These are phyloP conservation scores for Penicillium lagena DNA, from an alignment of 495 filamentous ascomycete species.

Conservation along the genomic window DNA sequence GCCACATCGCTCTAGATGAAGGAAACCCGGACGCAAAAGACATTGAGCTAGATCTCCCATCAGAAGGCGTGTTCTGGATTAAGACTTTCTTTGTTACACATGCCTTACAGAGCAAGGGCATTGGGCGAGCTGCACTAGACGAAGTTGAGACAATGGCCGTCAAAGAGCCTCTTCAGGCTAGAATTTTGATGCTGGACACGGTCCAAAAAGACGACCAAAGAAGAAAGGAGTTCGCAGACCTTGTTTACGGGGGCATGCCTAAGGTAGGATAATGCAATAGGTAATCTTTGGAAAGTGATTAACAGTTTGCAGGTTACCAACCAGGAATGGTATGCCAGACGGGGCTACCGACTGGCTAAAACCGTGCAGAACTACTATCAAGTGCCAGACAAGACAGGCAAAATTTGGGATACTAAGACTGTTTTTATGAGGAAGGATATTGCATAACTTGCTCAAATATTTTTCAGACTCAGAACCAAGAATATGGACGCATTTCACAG, in stretches of 20 bases:
- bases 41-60: conserved; percentile 12
- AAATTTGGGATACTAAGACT: conserved; percentile 13
- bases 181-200: conserved; percentile 14
- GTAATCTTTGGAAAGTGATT: neutral
- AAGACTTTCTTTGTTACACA: conserved; percentile 19
- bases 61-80: conserved; percentile 16
- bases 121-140: conserved; percentile 23
- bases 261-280: conserved; percentile 7
- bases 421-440: conserved; percentile 20
- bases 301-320: conserved; percentile 5
- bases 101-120: conserved; percentile 13
- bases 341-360: conserved; percentile 8
- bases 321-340: conserved; percentile 13
- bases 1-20: conserved; percentile 23
- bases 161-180: conserved; percentile 15
- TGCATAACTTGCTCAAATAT: neutral
- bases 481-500: no score
- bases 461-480: no score
- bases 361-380: conserved; percentile 9
- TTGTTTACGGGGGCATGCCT: conserved; percentile 6
- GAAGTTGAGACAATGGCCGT: conserved; percentile 17
- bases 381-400: conserved; percentile 8
- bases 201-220: conserved; percentile 10
- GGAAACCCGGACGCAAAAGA: conserved; percentile 7
- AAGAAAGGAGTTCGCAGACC: conserved; percentile 13